Base-by-base conservation (phyloP, 1,139 yeast genomes). In the Saccharomyces hybrid region DNA sequence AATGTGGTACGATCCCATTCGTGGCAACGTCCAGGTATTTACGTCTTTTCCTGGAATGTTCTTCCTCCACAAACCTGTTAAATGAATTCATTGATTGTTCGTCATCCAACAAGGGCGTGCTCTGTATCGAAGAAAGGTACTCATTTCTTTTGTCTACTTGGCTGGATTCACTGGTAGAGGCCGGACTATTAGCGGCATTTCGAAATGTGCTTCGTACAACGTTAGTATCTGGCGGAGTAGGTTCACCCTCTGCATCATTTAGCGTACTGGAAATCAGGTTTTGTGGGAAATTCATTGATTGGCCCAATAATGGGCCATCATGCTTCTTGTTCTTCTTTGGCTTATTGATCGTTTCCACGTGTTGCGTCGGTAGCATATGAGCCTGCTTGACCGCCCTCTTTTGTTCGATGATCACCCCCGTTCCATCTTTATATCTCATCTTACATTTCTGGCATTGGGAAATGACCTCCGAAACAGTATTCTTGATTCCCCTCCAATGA, bases 401-500 rank as follows among this genome's bases (percentile, higher is more conserved):
- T 25, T 63, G 63, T 41, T 59, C 57, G 2, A 67, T 64, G 13
- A 67, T 61, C 20, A 67, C 68, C n/a, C 68, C 67, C 4, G 65
- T 58, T 23, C 65, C 63, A 48, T 66, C 66, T 46, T 67, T 70
- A 27, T 67, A 64, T 47, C 74, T 67, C 56, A 78, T 80, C 52
- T 88, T 77, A 70, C 98, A 91, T 54, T 82, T 85, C 1, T 79
- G 75, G 68, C 99, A 91, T 57, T 83, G 80, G 56, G 86, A 78
- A 52, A 91, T 84, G 1, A 89, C 95, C 44, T 83, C 82, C 0
- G 87, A 84, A 0, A 88, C 97, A 0, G 97, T 89, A 59, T 83
- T 90, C 70, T 93, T 91, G 59, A 93, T 87, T 51, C 96, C 80
- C 1, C 90, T 81, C 97, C 98, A 93, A 68, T 89, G 96, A 64